These are phyloP conservation scores for Alternaria dauci DNA, from an alignment of 2,329 filamentous ascomycete genomes.

Conservation along the genomic window DNA sequence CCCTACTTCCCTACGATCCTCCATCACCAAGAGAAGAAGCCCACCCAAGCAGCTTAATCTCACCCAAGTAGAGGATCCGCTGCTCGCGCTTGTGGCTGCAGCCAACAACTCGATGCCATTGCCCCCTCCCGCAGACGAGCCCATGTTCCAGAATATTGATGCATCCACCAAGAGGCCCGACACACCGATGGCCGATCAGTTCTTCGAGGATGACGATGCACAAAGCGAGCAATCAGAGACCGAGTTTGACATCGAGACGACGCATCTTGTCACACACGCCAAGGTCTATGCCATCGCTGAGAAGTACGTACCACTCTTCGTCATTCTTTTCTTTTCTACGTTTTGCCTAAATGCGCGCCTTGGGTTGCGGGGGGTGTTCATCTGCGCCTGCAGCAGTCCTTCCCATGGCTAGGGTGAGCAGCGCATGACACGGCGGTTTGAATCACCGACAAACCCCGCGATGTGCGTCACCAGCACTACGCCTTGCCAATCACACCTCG, in stretches of 20 bases:
- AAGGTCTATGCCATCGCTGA: slow-evolving; percentile 61
- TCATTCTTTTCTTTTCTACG: slow-evolving; percentile 18
- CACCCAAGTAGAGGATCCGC: slow-evolving; percentile 49
- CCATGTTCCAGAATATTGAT: slow-evolving; percentile 31
- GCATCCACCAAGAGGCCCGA: slow-evolving; percentile 41
- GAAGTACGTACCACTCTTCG: slow-evolving; percentile 50
- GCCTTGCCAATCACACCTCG: slow-evolving; percentile 36
- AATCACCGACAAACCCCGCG: slow-evolving; percentile 41
- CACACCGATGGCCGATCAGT: slow-evolving; percentile 46
- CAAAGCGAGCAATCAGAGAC: slow-evolving; percentile 42
- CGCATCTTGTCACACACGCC: slow-evolving; percentile 57
- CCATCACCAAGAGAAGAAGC: slow-evolving; percentile 21
- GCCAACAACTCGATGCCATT: slow-evolving; percentile 32
- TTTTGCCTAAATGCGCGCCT: slow-evolving; percentile 26
- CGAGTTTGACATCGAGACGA: slow-evolving; percentile 49
- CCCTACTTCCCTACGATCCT: slow-evolving; percentile 30
- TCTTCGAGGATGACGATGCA: slow-evolving; percentile 43
- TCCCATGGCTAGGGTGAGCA: slow-evolving; percentile 28
- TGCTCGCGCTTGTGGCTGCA: slow-evolving; percentile 47
- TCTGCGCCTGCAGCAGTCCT: slow-evolving; percentile 11
- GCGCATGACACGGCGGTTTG: slow-evolving; percentile 30
- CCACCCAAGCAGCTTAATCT: slow-evolving; percentile 43
- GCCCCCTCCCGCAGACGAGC: slow-evolving; percentile 39
- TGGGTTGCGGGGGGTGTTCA: slow-evolving; percentile 22
- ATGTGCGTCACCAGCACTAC: slow-evolving; percentile 36